Base-by-base conservation (phyloP, 176 grass and related monocot species). In the Triticum dicoccoides region DNA sequence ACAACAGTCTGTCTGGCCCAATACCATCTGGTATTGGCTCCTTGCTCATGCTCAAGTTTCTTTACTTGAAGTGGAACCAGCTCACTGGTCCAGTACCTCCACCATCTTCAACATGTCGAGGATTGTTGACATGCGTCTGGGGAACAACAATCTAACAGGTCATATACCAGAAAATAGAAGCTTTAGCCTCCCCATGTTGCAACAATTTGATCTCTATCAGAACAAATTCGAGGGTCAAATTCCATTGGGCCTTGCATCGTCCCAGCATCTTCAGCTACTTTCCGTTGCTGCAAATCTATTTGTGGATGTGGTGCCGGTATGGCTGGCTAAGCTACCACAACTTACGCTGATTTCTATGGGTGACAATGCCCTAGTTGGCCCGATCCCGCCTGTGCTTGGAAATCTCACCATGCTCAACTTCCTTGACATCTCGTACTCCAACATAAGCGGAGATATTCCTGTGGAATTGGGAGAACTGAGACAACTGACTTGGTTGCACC, bases 131-230 rank as follows among this genome's bases (percentile, higher is more conserved):
- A 1, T 45, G 11, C 11, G 44, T 45, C 3, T 45, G 0, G 44
- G 44, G 44, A 12, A 4, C 11, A 67, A 67, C 29, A 67, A 67
- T 17, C 65, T 67, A 15, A 67, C 65, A 0, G 71, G 83, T 0
- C 21, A 61, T 6, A 38, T 77, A 12, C 83, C 72, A 18, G 18
- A 2, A 4, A 76, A 85, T 9, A 8, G 9, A 5, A 83, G 51
- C 35, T 77, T 85, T 8, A 66, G 0, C 3, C 72, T 85, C 8
- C 83, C 83, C 1, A 77, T n/a, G 61, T 7, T 85, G 42, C 61
- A 6, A 7, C 0, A 0, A 0, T 4, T 77, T 4, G 0, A 10
- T 18, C 20, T 42, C 5, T 7, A 0, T 11, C 0, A 0, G 0
- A 72, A 41, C 5, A 62, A 20, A 4, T 73, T 83, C 33, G 11